Evolutionary conservation across 441 rosid genomes (phyloP), one percentile per base, ranked within the genome.

Genomic region (Brassica balearica): DNA sequence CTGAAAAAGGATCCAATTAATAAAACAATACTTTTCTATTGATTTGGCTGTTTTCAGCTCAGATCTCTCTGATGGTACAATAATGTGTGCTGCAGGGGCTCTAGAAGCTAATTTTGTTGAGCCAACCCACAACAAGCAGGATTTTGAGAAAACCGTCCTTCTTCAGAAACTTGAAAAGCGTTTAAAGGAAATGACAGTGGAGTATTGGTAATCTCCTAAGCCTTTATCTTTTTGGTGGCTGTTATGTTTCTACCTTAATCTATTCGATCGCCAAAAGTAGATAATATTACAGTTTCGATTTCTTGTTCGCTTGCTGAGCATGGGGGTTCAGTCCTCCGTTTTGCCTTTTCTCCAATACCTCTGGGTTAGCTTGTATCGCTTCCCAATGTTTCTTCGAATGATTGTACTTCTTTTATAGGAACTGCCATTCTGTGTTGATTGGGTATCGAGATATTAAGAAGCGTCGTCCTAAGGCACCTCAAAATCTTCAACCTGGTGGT

Each of bases 101-200:
- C 81, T 96, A 80, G 98, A 92, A 87, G 98, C 99, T 84, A 90
- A 96, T 84, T 91, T 92, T 84, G 76, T 96, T 41, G 90, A 96
- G 88, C 99, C 99, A 62, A 88, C 93, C 77, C 99, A 96, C 84
- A 90, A 89, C 88, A 96, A 96, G 83, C 98, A 96, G 81, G 99
- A 94, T 76, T 92, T 96, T 79, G 98, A 96, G 88, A 96, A 93
- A 83, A 96, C 98, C 77, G 79, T 96, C 72, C 94, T 96, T 71
- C 90, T 96, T 80, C 98, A 96, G 84, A 94, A 90, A 82, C 97
- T 96, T 84, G 99, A 96, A 90, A 61, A 22, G 81, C 97, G 98
- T 36, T 82, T 96, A 81, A 96, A 92, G 85, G 96, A 94, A 74
- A 94, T 96, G 99, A 90, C 95, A 9, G 75, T 68, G 79, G 99